Conservation (phyloP, 192 early-diverging fungal genomes). For the Coemansia sp. region DNA sequence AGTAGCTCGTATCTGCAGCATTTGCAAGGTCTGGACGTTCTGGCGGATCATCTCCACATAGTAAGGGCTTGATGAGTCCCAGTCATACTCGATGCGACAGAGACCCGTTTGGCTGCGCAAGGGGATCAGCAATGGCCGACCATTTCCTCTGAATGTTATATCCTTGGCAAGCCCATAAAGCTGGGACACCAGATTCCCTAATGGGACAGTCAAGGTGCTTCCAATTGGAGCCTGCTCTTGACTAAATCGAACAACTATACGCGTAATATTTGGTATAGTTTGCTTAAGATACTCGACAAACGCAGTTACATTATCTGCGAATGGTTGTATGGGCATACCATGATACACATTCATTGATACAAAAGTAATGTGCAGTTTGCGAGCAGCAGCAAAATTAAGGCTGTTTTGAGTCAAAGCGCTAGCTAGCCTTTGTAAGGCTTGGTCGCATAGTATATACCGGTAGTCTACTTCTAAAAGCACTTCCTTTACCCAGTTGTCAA, state of each 20-base stretch:
- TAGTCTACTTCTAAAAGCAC: not conserved
- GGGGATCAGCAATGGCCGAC: not conserved
- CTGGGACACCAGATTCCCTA: not conserved
- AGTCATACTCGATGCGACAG: constrained; percentile 1
- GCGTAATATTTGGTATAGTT: not conserved
- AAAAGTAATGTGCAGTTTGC: not conserved
- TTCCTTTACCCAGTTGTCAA: not conserved
- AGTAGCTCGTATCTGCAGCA: not conserved
- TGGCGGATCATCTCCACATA: constrained; percentile 3
- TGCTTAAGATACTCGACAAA: constrained; percentile 4
- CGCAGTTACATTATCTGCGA: not conserved
- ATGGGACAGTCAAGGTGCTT: not conserved
- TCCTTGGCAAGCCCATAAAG: not conserved
- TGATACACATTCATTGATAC: not conserved
- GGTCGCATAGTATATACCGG: not conserved
- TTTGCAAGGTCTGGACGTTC: not conserved
- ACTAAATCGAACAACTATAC: not conserved
- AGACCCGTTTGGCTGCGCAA: not conserved
- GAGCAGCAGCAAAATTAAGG: too few relatives aligned
- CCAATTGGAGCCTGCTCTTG: not conserved
- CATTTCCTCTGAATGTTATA: constrained; percentile 3
- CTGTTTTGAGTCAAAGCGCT: too few relatives aligned
- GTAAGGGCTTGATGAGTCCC: not conserved
- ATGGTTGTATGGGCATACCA: not conserved
- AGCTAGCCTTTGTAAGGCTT: not conserved